These are phyloP conservation scores for Colletotrichum sp. DNA, from an alignment of 2,329 filamentous ascomycete genomes.

Conservation along the genomic window DNA sequence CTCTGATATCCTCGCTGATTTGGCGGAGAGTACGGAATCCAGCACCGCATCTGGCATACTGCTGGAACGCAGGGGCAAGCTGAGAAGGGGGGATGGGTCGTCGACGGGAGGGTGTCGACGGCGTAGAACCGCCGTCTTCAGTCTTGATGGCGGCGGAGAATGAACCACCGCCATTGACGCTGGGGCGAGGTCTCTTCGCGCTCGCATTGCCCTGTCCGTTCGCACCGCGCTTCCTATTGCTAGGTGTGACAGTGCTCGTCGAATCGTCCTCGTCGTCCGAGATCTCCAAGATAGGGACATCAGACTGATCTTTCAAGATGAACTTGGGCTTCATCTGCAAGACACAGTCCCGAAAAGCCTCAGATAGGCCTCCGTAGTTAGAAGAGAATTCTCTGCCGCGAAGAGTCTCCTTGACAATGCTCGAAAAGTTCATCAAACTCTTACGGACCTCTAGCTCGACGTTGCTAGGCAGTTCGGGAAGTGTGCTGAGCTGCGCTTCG, in stretches of 20 bases:
- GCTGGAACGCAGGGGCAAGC: slow-evolving; percentile 36
- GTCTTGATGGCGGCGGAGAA: slow-evolving; percentile 35
- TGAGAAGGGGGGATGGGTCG: slow-evolving; percentile 17
- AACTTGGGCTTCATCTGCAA: slow-evolving; percentile 52
- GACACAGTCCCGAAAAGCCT: slow-evolving; percentile 55
- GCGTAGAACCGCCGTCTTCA: slow-evolving; percentile 31
- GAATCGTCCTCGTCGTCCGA: slow-evolving; percentile 39
- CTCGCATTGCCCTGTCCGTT: slow-evolving; percentile 22
- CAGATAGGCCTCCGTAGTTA: slow-evolving; percentile 50
- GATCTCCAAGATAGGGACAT: slow-evolving; percentile 42
- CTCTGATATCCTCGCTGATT: slow-evolving; percentile 59
- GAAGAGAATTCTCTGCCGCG: slow-evolving; percentile 52
- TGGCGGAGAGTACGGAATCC: slow-evolving; percentile 51
- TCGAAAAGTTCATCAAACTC: slow-evolving; percentile 63
- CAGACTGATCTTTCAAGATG: slow-evolving; percentile 42
- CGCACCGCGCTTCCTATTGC: slow-evolving; percentile 25
- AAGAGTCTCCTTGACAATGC: slow-evolving; percentile 57
- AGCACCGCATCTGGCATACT: slow-evolving; percentile 42
- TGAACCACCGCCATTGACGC: slow-evolving; percentile 16
- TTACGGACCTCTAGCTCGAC: slow-evolving; percentile 69
- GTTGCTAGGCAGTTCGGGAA: slow-evolving; percentile 73
- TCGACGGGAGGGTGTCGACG: neutral
- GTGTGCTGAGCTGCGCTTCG: slow-evolving; percentile 54
- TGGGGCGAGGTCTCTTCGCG: slow-evolving; percentile 17
- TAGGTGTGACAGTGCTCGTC: slow-evolving; percentile 21